Conservation (phyloP, 805 yeast species). For the Alloascoidea hylecoeti region DNA sequence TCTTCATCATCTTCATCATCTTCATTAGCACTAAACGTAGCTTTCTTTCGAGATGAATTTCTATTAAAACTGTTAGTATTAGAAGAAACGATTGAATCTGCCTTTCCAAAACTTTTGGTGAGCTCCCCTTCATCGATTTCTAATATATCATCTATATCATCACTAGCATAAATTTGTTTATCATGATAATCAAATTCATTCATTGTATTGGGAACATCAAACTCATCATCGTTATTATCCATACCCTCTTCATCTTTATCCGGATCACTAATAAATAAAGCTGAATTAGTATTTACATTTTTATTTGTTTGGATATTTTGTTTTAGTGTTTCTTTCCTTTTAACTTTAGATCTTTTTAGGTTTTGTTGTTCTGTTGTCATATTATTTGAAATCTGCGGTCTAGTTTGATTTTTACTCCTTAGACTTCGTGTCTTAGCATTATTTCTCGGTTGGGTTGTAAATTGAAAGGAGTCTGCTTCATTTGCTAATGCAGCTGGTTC, state of each 20-base stretch:
- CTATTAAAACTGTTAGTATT: not conserved
- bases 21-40: not conserved
- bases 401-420: not conserved
- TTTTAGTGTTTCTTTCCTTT: not conserved
- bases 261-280: constrained; percentile 1
- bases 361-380: too few relatives aligned
- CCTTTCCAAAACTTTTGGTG: not conserved
- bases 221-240: too few relatives aligned
- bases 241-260: not conserved
- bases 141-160: not conserved
- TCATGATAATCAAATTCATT: too few relatives aligned
- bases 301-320: not conserved
- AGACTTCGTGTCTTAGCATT: too few relatives aligned
- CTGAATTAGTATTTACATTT: not conserved
- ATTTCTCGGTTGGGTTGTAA: too few relatives aligned
- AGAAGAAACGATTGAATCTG: not conserved
- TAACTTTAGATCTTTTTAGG: not conserved
- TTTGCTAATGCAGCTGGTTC: not conserved
- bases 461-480: not conserved
- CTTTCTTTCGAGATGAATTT: not conserved
- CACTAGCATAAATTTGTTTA: too few relatives aligned
- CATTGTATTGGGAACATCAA: too few relatives aligned
- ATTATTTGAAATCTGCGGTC: too few relatives aligned
- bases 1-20: not conserved
- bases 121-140: not conserved